phyloP scores from a whole-genome alignment of 108 stramenopile species.

The Fragilariopsis cylindrus region DNA sequence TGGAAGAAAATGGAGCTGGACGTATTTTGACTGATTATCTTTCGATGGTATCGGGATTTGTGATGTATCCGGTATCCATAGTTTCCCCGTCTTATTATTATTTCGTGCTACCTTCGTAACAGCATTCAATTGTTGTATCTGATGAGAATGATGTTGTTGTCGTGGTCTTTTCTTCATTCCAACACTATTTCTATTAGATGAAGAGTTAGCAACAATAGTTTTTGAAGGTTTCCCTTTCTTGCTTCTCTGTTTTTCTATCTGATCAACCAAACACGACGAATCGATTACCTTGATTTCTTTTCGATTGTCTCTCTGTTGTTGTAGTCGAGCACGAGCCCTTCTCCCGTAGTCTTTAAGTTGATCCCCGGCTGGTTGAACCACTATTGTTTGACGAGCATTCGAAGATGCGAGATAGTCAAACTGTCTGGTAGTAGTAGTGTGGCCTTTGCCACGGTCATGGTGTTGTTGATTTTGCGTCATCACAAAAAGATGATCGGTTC shows the following conservation, averaged over 20 bases:
- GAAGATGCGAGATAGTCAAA: constrained; percentile 2
- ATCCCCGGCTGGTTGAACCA: constrained; percentile 17
- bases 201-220: neutral
- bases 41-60: constrained; percentile 32
- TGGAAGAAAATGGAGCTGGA: constrained; percentile 75
- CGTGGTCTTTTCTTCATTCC: constrained; percentile 6
- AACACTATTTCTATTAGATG: neutral
- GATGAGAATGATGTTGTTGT: neutral
- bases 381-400: neutral
- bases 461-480: neutral
- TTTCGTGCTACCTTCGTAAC: constrained; percentile 19
- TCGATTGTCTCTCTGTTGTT: constrained; percentile 64
- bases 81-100: constrained; percentile 27
- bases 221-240: constrained; percentile 18
- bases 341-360: constrained; percentile 55
- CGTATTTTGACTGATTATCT: constrained; percentile 53
- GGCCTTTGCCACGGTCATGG: neutral
- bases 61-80: constrained; percentile 46
- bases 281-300: constrained; percentile 60
- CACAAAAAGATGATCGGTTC: neutral
- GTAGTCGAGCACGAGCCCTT: constrained; percentile 56
- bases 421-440: neutral
- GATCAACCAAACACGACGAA: neutral
- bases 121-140: neutral
- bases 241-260: constrained; percentile 8